Evolutionary conservation across 2,329 filamentous ascomycete genomes (phyloP).

Genomic region (Trichoderma pleuroti): DNA sequence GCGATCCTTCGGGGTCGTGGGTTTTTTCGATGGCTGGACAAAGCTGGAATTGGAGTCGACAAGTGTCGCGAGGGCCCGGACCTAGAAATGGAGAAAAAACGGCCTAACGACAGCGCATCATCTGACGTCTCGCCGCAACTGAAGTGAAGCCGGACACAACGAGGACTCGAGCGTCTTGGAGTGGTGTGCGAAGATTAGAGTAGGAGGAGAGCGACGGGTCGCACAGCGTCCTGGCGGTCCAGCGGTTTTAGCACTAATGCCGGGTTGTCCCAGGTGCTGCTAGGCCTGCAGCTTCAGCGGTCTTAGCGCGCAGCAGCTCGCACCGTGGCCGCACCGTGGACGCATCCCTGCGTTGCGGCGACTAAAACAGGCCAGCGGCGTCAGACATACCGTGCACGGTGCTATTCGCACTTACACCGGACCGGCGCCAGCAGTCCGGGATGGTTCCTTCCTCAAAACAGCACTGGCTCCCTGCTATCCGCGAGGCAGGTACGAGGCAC

Average conservation of each 20-base stretch:
- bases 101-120: constrained; percentile 1
- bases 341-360: not conserved
- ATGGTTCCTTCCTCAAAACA: constrained; percentile 3
- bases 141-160: not conserved
- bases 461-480: not conserved
- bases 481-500: constrained; percentile 1
- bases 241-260: constrained; percentile 3
- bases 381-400: not conserved
- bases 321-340: not conserved
- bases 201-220: constrained; percentile 12
- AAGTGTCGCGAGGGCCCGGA: not conserved
- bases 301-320: constrained; percentile 6
- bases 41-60: not conserved
- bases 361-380: not conserved
- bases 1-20: constrained; percentile 5
- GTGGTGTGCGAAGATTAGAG: constrained; percentile 8
- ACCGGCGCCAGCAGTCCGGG: constrained; percentile 11
- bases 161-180: not conserved
- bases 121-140: constrained; percentile 1
- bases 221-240: constrained; percentile 9
- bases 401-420: not conserved
- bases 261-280: constrained; percentile 1
- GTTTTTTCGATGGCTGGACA: not conserved
- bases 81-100: not conserved
- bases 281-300: constrained; percentile 14